Percentiles rank a stretch among this genome's conserved stretches.
Evolutionary conservation across 2,329 filamentous ascomycete species (phyloP).

Genomic region (Fusarium tupiense): DNA sequence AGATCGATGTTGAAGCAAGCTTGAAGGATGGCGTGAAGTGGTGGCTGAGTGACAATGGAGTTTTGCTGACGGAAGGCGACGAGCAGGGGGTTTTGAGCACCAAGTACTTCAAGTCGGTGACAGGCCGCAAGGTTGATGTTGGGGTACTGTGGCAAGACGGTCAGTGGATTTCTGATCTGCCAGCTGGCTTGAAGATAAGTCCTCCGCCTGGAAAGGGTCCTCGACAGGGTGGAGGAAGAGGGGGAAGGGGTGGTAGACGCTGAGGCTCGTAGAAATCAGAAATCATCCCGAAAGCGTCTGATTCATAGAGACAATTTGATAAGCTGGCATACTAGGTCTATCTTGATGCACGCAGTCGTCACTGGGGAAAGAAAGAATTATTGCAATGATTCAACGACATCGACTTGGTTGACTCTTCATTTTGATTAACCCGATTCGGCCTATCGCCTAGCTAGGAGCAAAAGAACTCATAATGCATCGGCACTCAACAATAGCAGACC

Average conservation of each 20-base stretch:
- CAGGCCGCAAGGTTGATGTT: conserved; percentile 66
- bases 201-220: conserved; percentile 61
- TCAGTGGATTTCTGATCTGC: conserved; percentile 72
- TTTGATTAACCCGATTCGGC: background rate
- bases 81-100: conserved; percentile 70
- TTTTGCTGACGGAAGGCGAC: conserved; percentile 72
- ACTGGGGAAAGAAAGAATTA: background rate
- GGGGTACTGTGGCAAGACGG: conserved; percentile 78
- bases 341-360: background rate
- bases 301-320: background rate
- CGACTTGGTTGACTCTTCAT: background rate
- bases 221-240: conserved; percentile 53
- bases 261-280: conserved; percentile 15
- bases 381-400: background rate
- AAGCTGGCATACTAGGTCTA: background rate
- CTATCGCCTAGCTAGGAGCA: background rate
- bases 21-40: conserved; percentile 73
- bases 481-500: background rate
- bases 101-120: conserved; percentile 77
- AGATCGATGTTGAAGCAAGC: conserved; percentile 76
- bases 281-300: background rate
- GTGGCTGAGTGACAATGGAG: conserved; percentile 83
- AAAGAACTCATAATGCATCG: background rate
- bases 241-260: conserved; percentile 41
- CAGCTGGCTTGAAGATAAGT: conserved; percentile 62